Evolutionary conservation across 2,329 filamentous ascomycete genomes (phyloP), one percentile per base, ranked within the genome.

Genomic region (Remersonia thermophila): DNA sequence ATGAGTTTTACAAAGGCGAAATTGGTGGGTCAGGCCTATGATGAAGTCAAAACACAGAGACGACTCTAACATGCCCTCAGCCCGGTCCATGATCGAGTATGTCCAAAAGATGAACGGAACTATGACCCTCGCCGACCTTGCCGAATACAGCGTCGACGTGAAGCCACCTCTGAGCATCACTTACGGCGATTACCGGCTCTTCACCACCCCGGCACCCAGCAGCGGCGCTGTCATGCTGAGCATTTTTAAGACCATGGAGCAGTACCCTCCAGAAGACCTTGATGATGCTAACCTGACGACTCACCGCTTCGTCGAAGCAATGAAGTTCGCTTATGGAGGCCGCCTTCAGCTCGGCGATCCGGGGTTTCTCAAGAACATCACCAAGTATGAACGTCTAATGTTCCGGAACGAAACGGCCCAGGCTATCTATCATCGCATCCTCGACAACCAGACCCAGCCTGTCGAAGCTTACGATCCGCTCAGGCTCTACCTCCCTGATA

Each of bases 271-370:
- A 27, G 63, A 77, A 17, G 77, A 74, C 41, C 53, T 66, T 7
- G 41, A 57, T 9, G 61, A 71, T 30, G 56, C 57, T 14, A 78
- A 84, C 47, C 61, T 93, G 0, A 84, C 78, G 27, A 80, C 79
- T 1, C 91, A 96, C 58, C 74, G 83, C 11, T 70, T 94, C 45
- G 76, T 85, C 51, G 91, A 96, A 64, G 81, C 86, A 10, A 84
- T 94, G 62, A 73, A 85, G 15, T 96, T 93, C 55, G 86, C 75
- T 3, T 96, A 95, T 54, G 86, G 80, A 3, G 64, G 80, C 48
- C 77, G 86, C 39, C 69, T 76, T n/a, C 68, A 78, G 18, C 70
- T 96, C 0, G 89, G 86, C 4, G 91, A 96, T 55, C 91, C 89
- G 0, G 65, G 62, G 1, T 94, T 80, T 53, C 72, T 93, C 3